Base-by-base conservation (phyloP, 2,329 filamentous ascomycete species). In the Harringtonia aguacate region DNA sequence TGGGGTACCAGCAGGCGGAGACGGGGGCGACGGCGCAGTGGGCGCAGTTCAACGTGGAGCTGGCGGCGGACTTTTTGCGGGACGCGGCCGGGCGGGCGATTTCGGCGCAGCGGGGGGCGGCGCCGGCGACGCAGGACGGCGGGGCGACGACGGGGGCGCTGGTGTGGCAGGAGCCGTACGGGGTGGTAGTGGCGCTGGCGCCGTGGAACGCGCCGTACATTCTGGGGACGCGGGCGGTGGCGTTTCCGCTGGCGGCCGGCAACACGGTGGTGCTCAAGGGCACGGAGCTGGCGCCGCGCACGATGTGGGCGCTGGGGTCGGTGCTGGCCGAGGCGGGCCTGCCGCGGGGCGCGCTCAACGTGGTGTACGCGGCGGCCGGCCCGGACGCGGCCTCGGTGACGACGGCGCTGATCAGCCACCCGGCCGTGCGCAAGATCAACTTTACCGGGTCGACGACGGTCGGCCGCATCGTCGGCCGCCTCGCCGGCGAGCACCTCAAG, bases 391-490 rank as follows among this genome's bases (percentile, higher is more conserved):
- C 80, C 0, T 67, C 71, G 13, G 69, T 90, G 29, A 90, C 85
- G 0, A 72, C 71, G 29, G 67, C 77, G 2, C 61, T 92, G 28
- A 84, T 94, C 51, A 72, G 77, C 36, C 69, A 84, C 55, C 75
- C 75, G 0, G 67, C 69, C 0, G 66, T 94, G 46, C 83, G 79
- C 60, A 92, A 94, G 66, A 71, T 94, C 58, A 92, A 87, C 65
- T 94, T 94, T 61, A 94, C 87, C 0, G 87, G 87, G 22, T 84
- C 77, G 54, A 87, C 86, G 0, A 60, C 61, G 0, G 81, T 92
- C 1, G 87, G 87, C 1, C 73, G 77, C 27, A 80, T 87, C 57
- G 77, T 94, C 46, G 84, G 77, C 15, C 68, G 70, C 17, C 70
- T 77, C 8, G 83, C 84, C 0, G 87, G 83, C 27, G 77, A 83